Evolutionary conservation across 106 monocot genomes (phyloP).

Genomic region (Posidonia australis): DNA sequence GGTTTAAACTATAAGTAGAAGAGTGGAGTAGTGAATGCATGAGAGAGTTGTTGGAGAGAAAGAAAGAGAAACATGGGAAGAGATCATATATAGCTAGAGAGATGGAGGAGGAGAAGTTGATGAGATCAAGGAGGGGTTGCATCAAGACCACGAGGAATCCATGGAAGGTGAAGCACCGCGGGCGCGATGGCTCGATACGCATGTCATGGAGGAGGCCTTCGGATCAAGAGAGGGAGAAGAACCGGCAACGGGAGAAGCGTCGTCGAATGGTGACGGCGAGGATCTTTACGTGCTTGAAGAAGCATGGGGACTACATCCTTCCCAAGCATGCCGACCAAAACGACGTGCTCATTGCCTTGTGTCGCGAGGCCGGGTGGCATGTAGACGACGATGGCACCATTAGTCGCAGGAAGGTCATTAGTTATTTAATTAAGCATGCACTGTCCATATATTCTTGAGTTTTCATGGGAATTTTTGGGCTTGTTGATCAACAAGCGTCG

Average conservation of each 20-base stretch:
- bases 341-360: conserved; percentile 40
- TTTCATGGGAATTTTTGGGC: too few relatives aligned
- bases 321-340: conserved; percentile 50
- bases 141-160: conserved; percentile 33
- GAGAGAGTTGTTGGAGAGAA: too few relatives aligned
- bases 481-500: too few relatives aligned
- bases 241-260: conserved; percentile 25
- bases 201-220: conserved; percentile 30
- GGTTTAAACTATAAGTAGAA: too few relatives aligned
- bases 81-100: conserved; percentile 6
- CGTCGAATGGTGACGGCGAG: conserved; percentile 29
- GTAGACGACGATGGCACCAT: conserved; percentile 45
- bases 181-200: conserved; percentile 14
- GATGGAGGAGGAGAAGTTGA: conserved; percentile 5
- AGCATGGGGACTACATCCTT: conserved; percentile 20
- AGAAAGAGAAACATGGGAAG: too few relatives aligned
- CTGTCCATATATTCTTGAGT: too few relatives aligned
- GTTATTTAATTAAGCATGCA: too few relatives aligned
- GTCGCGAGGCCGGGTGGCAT: conserved; percentile 36
- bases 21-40: too few relatives aligned
- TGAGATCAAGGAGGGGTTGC: conserved; percentile 23
- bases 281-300: conserved; percentile 31
- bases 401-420: conserved; percentile 13
- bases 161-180: conserved; percentile 27
- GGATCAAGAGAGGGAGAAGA: conserved; percentile 33